Conservation (phyloP, 2,329 filamentous ascomycete genomes). For the Xylaria sp. region DNA sequence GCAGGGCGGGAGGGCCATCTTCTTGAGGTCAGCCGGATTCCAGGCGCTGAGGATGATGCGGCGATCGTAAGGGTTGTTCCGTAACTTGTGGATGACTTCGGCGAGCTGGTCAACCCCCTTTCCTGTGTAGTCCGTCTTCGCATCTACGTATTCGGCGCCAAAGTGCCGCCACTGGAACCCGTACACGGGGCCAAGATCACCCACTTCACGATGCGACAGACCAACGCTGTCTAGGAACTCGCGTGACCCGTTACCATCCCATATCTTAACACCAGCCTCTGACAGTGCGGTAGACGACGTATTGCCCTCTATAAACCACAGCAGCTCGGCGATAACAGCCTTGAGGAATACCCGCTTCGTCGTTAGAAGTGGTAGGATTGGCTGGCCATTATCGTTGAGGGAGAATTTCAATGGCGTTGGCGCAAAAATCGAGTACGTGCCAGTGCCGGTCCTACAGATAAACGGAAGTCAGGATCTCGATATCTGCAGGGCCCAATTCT, state of each 20-base stretch:
- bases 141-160: slow-evolving; percentile 86
- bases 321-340: slow-evolving; percentile 89
- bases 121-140: slow-evolving; percentile 82
- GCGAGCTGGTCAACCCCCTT: slow-evolving; percentile 94
- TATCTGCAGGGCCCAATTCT: neutral
- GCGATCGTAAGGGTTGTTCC: slow-evolving; percentile 85
- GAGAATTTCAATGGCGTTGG: slow-evolving; percentile 87
- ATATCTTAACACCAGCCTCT: slow-evolving; percentile 90
- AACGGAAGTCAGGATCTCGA: neutral
- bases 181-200: slow-evolving; percentile 95
- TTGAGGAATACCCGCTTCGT: slow-evolving; percentile 96
- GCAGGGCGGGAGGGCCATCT: slow-evolving; percentile 83
- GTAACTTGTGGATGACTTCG: slow-evolving; percentile 88
- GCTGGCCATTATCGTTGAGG: slow-evolving; percentile 71
- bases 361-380: slow-evolving; percentile 90
- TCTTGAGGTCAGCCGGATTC: slow-evolving; percentile 83
- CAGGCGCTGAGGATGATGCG: slow-evolving; percentile 92
- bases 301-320: slow-evolving; percentile 92
- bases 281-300: slow-evolving; percentile 84
- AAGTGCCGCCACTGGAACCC: slow-evolving; percentile 99
- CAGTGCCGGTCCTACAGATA: slow-evolving; percentile 81
- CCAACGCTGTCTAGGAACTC: slow-evolving; percentile 89
- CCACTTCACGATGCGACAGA: slow-evolving; percentile 81
- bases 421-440: slow-evolving; percentile 89
- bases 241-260: slow-evolving; percentile 96